Percentiles rank a stretch among this genome's conserved stretches.
phyloP scores from a whole-genome alignment of 2,329 filamentous ascomycete genomes.

The Mycogone perniciosa region DNA sequence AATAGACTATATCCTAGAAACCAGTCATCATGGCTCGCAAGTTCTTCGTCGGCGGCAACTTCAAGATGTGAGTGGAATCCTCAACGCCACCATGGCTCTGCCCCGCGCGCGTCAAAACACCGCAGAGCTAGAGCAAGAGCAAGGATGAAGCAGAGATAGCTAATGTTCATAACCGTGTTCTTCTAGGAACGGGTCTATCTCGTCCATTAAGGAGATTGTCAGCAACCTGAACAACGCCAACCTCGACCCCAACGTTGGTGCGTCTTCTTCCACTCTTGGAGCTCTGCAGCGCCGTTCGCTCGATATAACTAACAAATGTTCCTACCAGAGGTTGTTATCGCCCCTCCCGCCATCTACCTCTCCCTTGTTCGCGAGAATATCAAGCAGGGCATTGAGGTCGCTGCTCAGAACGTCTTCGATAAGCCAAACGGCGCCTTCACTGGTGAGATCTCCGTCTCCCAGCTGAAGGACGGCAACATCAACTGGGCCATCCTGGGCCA shows the following conservation, averaged over 20 bases:
- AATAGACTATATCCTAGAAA: slow-evolving; percentile 12
- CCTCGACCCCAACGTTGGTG: slow-evolving; percentile 69
- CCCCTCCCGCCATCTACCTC: slow-evolving; percentile 87
- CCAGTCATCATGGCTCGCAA: slow-evolving; percentile 76
- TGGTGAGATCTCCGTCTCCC: slow-evolving; percentile 87
- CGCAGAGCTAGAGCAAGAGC: slow-evolving; percentile 17
- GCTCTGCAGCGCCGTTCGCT: neutral
- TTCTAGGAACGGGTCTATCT: slow-evolving; percentile 85
- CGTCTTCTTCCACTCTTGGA: slow-evolving; percentile 25
- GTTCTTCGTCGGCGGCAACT: slow-evolving; percentile 98
- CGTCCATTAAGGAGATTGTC: slow-evolving; percentile 87
- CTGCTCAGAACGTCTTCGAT: slow-evolving; percentile 95
- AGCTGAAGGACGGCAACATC: slow-evolving; percentile 84
- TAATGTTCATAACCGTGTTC: neutral
- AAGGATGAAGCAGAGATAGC: neutral
- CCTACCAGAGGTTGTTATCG: slow-evolving; percentile 78
- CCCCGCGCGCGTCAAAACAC: slow-evolving; percentile 21
- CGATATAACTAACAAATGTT: neutral
- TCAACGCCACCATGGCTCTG: slow-evolving; percentile 17
- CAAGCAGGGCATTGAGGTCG: slow-evolving; percentile 71
- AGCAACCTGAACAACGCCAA: slow-evolving; percentile 79
- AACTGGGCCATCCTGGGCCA: slow-evolving; percentile 90
- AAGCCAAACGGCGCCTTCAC: slow-evolving; percentile 96
- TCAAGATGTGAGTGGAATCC: slow-evolving; percentile 77
- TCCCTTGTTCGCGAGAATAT: slow-evolving; percentile 75